phyloP scores from a whole-genome alignment of 1,139 yeast species.

The Blastobotrys illinoisensis region DNA sequence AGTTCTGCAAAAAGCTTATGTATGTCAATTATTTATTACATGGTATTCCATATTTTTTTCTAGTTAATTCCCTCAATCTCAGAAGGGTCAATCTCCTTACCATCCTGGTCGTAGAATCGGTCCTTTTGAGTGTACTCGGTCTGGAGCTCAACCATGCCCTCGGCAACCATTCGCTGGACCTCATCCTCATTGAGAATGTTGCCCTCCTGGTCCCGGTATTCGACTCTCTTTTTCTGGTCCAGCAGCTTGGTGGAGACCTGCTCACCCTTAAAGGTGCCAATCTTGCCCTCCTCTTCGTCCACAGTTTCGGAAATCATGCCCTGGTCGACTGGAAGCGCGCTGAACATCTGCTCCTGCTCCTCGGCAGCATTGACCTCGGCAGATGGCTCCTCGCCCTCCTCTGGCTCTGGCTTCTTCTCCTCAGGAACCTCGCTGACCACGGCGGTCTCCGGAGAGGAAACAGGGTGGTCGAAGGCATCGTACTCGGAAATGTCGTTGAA shows the following conservation, averaged over 20 bases:
- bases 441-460: constrained; percentile 10
- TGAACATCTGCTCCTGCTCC: constrained; percentile 17
- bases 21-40: background rate
- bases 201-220: constrained; percentile 32
- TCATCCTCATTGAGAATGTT: constrained; percentile 28
- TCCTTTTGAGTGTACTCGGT: constrained; percentile 13
- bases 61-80: constrained; percentile 2
- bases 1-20: background rate
- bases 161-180: constrained; percentile 23
- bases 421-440: constrained; percentile 9
- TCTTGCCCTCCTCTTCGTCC: constrained; percentile 6
- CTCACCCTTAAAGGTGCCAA: constrained; percentile 8
- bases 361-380: constrained; percentile 16
- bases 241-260: constrained; percentile 10
- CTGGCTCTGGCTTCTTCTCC: constrained; percentile 7
- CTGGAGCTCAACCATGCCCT: constrained; percentile 21
- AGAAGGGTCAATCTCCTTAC: constrained; percentile 11
- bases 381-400: constrained; percentile 9
- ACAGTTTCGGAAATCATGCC: constrained; percentile 17
- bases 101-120: constrained; percentile 13
- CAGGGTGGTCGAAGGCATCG: constrained; percentile 12
- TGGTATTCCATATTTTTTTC: background rate
- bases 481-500: constrained; percentile 33
- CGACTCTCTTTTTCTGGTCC: constrained; percentile 17
- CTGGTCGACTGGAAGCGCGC: constrained; percentile 17